These are phyloP conservation scores for Geotrichum aggregatum DNA, from an alignment of 1,139 yeast species.

Conservation along the genomic window DNA sequence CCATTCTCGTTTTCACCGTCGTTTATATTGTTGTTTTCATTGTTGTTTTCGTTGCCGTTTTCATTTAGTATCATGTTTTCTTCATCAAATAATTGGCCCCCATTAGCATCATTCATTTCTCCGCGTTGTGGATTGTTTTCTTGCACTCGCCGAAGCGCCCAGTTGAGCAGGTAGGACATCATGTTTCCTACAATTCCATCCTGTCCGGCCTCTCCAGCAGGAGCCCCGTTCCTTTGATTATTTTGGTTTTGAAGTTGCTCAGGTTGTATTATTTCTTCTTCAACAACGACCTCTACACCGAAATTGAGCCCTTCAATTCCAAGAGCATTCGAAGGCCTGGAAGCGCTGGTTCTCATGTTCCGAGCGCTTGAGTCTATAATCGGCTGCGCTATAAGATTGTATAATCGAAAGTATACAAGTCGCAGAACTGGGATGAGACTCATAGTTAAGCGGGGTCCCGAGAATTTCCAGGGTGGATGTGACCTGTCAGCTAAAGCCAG, in stretches of 20 bases:
- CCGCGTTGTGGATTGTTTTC: conserved; percentile 2
- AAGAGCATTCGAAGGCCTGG: background rate
- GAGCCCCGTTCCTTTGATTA: conserved; percentile 1
- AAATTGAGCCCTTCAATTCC: conserved; percentile 17
- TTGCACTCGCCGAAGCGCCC: conserved; percentile 6
- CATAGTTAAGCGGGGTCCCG: conserved; percentile 29
- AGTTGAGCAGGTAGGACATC: background rate
- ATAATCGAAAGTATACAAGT: conserved; percentile 27
- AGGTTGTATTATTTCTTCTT: conserved; percentile 7
- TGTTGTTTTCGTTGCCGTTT: background rate
- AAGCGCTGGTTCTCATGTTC: conserved; percentile 24
- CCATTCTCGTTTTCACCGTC: background rate
- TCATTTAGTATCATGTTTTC: background rate
- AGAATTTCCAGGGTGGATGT: conserved; percentile 29
- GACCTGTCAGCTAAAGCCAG: conserved; percentile 26
- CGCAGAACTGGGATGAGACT: conserved; percentile 28
- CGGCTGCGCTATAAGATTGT: conserved; percentile 31
- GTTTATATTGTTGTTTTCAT: background rate
- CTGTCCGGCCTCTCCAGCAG: conserved; percentile 2
- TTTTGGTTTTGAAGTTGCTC: conserved; percentile 2
- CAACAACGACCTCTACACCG: conserved; percentile 20
- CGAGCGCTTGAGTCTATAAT: conserved; percentile 29
- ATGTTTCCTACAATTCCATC: conserved; percentile 9
- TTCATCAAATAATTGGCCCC: background rate
- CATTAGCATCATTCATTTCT: background rate